Percentiles rank a stretch among this genome's conserved stretches.
These are phyloP conservation scores for Vishniacozyma victoriae DNA, from an alignment of 768 basidiomycete species.

Conservation along the genomic window DNA sequence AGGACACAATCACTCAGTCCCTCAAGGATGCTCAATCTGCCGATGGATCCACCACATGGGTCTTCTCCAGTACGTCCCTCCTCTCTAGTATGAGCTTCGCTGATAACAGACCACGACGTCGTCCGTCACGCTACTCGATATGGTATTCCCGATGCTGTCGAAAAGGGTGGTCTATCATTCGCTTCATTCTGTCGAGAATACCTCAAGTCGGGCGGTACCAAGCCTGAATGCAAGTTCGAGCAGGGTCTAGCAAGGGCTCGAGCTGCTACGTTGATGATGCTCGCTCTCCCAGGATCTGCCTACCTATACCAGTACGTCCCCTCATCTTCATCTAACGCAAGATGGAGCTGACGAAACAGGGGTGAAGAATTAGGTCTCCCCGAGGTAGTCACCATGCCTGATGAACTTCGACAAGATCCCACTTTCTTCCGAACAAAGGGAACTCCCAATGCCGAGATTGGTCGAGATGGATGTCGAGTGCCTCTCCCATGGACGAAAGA, in stretches of 20 bases:
- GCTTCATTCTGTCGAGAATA: conserved; percentile 11
- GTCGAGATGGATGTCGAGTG: conserved; percentile 38
- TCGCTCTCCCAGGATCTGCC: conserved; percentile 34
- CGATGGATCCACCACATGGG: conserved; percentile 32
- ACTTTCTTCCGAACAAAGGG: conserved; percentile 29
- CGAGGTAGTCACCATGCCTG: conserved; percentile 31
- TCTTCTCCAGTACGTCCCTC: conserved; percentile 14
- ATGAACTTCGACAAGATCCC: conserved; percentile 29
- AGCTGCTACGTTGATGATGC: conserved; percentile 31
- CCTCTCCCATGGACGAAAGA: conserved; percentile 28
- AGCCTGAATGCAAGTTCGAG: conserved; percentile 15
- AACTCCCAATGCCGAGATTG: conserved; percentile 18
- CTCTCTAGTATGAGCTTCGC: not conserved
- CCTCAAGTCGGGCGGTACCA: conserved; percentile 7
- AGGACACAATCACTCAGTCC: conserved; percentile 13
- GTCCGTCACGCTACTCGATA: conserved; percentile 35
- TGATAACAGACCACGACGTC: conserved; percentile 9
- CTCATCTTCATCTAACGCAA: not conserved
- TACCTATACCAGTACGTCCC: conserved; percentile 37
- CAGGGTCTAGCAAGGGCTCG: conserved; percentile 20
- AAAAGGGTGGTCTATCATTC: conserved; percentile 1
- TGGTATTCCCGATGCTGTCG: conserved; percentile 18
- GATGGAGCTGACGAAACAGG: conserved; percentile 1
- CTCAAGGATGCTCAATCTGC: conserved; percentile 9
- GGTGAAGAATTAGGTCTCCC: conserved; percentile 38